Percentiles rank a stretch among this genome's conserved stretches.
Evolutionary conservation across 352 stramenopile genomes (phyloP).

Genomic region (Thalassiosira allenii): DNA sequence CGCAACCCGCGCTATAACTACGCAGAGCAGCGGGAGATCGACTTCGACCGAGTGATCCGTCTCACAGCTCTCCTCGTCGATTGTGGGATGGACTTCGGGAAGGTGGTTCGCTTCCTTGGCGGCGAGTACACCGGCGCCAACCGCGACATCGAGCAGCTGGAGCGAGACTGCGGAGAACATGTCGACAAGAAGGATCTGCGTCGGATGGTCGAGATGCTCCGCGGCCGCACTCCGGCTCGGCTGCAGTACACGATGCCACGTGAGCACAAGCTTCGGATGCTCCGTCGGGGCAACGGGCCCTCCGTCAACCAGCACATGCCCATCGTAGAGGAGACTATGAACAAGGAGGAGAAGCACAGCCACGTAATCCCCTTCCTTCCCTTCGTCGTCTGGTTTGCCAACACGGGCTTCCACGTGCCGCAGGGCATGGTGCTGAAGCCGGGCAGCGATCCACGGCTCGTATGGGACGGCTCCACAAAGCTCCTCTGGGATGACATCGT

Average conservation of each 20-base stretch:
- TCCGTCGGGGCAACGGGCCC: slow-evolving; percentile 25
- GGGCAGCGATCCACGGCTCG: slow-evolving; percentile 5
- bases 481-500: background rate
- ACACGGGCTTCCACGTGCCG: background rate
- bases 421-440: slow-evolving; percentile 40
- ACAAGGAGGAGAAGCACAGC: slow-evolving; percentile 13
- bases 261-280: slow-evolving; percentile 3
- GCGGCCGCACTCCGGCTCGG: background rate
- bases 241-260: background rate
- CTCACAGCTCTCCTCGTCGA: slow-evolving; percentile 6
- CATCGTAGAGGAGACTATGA: background rate
- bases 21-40: slow-evolving; percentile 10
- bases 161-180: background rate
- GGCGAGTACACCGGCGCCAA: slow-evolving; percentile 22
- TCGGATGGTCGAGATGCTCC: slow-evolving; percentile 21
- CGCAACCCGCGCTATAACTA: slow-evolving; percentile 18
- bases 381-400: background rate
- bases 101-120: background rate
- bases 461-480: slow-evolving; percentile 45
- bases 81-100: slow-evolving; percentile 3
- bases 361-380: background rate
- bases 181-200: slow-evolving; percentile 1
- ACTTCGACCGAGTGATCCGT: slow-evolving; percentile 2
- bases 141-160: slow-evolving; percentile 1
- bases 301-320: background rate